Conservation (phyloP, 805 yeast species). For the Metschnikowia gelsemii region DNA sequence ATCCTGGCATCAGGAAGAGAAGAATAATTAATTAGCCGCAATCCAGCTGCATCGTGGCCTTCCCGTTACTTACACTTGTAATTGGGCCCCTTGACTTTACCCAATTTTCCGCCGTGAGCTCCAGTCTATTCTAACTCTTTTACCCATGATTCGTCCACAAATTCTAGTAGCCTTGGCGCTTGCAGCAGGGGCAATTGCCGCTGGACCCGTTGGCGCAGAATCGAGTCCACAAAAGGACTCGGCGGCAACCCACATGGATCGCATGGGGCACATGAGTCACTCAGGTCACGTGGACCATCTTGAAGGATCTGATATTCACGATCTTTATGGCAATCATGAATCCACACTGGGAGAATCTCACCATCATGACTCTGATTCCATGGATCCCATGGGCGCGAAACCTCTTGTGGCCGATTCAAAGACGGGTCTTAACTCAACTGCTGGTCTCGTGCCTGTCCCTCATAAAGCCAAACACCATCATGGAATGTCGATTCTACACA, state of each 20-base stretch:
- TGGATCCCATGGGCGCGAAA: not conserved
- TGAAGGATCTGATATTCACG: not conserved
- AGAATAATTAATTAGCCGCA: too few relatives aligned
- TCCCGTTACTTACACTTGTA: too few relatives aligned
- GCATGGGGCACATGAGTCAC: too few relatives aligned
- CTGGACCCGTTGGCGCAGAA: not conserved
- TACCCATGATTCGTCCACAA: not conserved
- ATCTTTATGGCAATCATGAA: not conserved
- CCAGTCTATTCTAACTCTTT: not conserved
- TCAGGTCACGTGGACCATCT: not conserved
- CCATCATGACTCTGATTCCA: not conserved
- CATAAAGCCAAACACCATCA: conserved; percentile 49
- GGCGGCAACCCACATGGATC: too few relatives aligned
- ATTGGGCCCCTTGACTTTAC: too few relatives aligned
- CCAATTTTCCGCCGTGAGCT: not conserved
- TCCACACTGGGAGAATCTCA: not conserved
- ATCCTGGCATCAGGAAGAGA: too few relatives aligned
- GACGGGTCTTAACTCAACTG: not conserved
- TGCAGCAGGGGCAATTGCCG: not conserved
- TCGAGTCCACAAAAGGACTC: too few relatives aligned
- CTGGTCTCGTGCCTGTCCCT: conserved; percentile 29
- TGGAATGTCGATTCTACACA: conserved; percentile 72
- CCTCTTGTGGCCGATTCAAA: not conserved
- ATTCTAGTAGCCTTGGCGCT: conserved; percentile 1
- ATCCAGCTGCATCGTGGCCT: too few relatives aligned